Evolutionary conservation across 768 basidiomycete species (phyloP), one percentile per base, ranked within the genome.

Genomic region (Amanita phalloides): DNA sequence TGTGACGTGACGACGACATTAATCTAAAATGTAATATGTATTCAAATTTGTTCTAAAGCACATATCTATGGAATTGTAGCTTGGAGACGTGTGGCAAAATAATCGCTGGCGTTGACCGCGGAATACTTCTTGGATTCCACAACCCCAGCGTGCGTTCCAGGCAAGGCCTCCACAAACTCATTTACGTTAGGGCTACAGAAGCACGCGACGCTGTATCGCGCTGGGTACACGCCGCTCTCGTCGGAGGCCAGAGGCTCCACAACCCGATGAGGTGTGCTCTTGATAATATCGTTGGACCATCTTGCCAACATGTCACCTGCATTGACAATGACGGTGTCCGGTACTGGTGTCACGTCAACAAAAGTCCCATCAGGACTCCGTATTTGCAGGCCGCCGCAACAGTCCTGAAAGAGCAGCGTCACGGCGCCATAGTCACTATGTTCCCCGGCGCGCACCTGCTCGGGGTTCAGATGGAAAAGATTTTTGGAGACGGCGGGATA

Each of bases 391-490:
- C 90, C 90, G 13, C 44, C 44, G 10, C 23, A 81, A 13, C 73
- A 71, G 58, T 90, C 89, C 65, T 90, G 89, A 67, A 90, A 90
- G 9, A 90, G 72, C 33, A 90, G 67, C 0, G 88, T 89, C 56
- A 90, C 63, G n/a, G 86, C 84, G 3, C 88, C 88, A 56, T 89
- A 88, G 64, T 90, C 87, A 44, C 86, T 87, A 60, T 93, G 90
- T 20, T 86, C 82, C 9, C 87, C 90, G 13, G 90, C 90, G 25
- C 90, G 76, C 11, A 86, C 82, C 60, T 88, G 86, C 1, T 85
- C 86, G 1, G 44, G 83, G 78, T 36, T 71, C 64, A 35, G 71
- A 69, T 42, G 90, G 68, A 32, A 84, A 57, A 20, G 71, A 65
- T 5, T 75, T 73, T 54, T 78, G 78, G 44, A n/a, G 48, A 92